Percentiles rank a stretch among this genome's conserved stretches.
Evolutionary conservation across 768 basidiomycete genomes (phyloP).

Genomic region (Kwoniella mangroviensis): DNA sequence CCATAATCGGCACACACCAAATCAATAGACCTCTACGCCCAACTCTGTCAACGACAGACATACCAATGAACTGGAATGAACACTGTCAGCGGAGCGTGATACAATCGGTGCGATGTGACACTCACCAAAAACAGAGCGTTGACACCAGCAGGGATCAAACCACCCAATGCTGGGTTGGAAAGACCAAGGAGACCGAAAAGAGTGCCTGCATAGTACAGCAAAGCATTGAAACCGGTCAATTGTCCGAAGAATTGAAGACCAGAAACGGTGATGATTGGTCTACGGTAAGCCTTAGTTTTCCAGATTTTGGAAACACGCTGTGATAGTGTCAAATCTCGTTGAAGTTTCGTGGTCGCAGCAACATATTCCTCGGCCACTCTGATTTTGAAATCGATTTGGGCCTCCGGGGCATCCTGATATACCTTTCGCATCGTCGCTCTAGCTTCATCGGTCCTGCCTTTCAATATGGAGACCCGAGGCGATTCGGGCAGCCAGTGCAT

Average conservation of each 20-base stretch:
- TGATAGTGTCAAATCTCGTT: constrained; percentile 7
- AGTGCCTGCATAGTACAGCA: constrained; percentile 28
- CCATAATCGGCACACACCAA: constrained; percentile 18
- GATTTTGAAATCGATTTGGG: constrained; percentile 32
- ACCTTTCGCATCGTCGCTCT: constrained; percentile 7
- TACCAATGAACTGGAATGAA: constrained; percentile 17
- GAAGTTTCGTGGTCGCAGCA: constrained; percentile 7
- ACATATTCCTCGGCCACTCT: constrained; percentile 18
- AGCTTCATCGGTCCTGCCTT: constrained; percentile 19
- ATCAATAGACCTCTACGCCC: constrained; percentile 31
- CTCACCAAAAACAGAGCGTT: constrained; percentile 29
- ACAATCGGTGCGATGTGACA: neutral
- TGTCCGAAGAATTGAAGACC: constrained; percentile 32
- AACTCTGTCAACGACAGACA: constrained; percentile 30
- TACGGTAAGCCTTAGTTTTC: constrained; percentile 21
- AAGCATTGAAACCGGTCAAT: constrained; percentile 36
- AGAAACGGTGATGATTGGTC: constrained; percentile 22
- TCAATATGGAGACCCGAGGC: constrained; percentile 26
- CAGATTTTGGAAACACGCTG: constrained; percentile 4
- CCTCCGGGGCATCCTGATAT: constrained; percentile 14
- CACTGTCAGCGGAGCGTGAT: neutral
- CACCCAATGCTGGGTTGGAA: constrained; percentile 25
- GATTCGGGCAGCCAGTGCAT: constrained; percentile 37
- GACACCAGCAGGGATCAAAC: constrained; percentile 22
- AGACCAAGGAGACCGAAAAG: constrained; percentile 31